Conservation (phyloP, 768 basidiomycete genomes). For the Ramaria sp. region DNA sequence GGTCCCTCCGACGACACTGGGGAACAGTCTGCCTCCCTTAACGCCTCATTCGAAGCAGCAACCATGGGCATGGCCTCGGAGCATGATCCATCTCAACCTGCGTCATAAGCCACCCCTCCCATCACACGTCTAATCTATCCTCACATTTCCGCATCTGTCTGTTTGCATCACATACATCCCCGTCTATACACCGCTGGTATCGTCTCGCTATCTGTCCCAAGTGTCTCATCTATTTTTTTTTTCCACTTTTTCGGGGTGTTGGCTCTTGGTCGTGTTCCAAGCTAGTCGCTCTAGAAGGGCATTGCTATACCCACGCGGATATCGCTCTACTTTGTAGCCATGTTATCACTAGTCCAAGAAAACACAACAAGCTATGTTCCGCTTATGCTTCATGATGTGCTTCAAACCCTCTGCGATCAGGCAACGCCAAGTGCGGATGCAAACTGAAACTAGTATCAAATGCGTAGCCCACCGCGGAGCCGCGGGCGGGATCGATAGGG, state of each 20-base stretch:
- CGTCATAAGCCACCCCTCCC: neutral
- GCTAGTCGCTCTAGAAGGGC: slow-evolving; percentile 8
- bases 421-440: too few species aligned
- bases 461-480: too few species aligned
- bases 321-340: neutral
- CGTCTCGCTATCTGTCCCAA: neutral
- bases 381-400: neutral
- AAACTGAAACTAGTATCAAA: too few species aligned
- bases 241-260: neutral
- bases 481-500: too few species aligned
- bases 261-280: neutral
- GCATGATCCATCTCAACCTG: neutral
- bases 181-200: neutral
- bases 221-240: neutral
- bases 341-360: slow-evolving; percentile 9
- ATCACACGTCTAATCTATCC: neutral
- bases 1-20: neutral
- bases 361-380: neutral
- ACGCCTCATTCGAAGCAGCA: neutral
- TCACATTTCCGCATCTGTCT: neutral
- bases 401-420: too few species aligned
- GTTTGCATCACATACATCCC: neutral
- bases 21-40: neutral
- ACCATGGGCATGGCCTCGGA: neutral
- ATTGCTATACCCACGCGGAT: neutral